These are phyloP conservation scores for Lactarius vividus DNA, from an alignment of 768 basidiomycete species.

Conservation along the genomic window DNA sequence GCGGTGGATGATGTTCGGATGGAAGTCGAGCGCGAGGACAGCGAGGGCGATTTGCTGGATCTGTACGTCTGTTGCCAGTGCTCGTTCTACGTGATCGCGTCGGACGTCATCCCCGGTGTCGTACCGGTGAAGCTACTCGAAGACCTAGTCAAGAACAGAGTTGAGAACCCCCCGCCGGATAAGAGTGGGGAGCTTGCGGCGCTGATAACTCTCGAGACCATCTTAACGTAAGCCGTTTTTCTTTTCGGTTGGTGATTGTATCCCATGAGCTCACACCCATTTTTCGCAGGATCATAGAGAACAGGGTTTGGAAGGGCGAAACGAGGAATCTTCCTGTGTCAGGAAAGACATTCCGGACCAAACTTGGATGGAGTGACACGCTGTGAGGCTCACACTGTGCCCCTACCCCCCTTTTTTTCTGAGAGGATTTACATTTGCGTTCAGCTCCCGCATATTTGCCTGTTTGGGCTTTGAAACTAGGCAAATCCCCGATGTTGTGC, in stretches of 20 bases:
- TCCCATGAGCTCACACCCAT: slow-evolving; percentile 7
- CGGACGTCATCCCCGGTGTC: slow-evolving; percentile 69
- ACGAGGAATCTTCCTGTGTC: slow-evolving; percentile 52
- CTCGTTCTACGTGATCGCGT: slow-evolving; percentile 68
- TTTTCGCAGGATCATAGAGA: slow-evolving; percentile 62
- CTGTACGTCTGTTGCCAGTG: slow-evolving; percentile 86
- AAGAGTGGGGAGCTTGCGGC: slow-evolving; percentile 55
- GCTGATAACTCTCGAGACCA: slow-evolving; percentile 60
- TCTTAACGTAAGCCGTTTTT: slow-evolving; percentile 53
- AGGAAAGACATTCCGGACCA: slow-evolving; percentile 54
- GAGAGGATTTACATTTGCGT: not conserved
- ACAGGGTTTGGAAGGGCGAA: slow-evolving; percentile 72
- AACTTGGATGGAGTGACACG: slow-evolving; percentile 61
- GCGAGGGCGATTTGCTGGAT: slow-evolving; percentile 60
- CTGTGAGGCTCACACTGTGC: slow-evolving; percentile 45
- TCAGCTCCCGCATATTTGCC: slow-evolving; percentile 43
- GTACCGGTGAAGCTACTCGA: slow-evolving; percentile 61
- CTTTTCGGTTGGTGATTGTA: not conserved
- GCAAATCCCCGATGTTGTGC: slow-evolving; percentile 26
- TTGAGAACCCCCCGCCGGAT: slow-evolving; percentile 52
- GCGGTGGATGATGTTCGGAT: slow-evolving; percentile 32
- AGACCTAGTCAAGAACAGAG: slow-evolving; percentile 61
- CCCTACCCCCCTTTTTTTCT: not conserved
- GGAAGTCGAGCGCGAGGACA: slow-evolving; percentile 37
- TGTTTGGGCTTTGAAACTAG: slow-evolving; percentile 39